Percentiles rank a stretch among this genome's conserved stretches.
Evolutionary conservation across 2,329 filamentous ascomycete species (phyloP).

Genomic region (Teratosphaeria zuluensis): DNA sequence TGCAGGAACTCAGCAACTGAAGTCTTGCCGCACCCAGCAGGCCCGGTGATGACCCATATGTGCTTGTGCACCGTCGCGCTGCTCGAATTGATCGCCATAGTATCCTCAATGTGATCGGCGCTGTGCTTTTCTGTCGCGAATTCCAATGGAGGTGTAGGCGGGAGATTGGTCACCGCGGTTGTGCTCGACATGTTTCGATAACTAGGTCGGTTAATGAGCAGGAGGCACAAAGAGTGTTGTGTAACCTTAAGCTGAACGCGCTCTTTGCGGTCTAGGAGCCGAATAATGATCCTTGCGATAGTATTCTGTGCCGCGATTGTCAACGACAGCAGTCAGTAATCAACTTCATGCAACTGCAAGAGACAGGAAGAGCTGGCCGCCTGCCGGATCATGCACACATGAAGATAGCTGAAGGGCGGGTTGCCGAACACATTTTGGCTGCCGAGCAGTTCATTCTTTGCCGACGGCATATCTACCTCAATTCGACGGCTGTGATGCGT

Average conservation of each 20-base stretch:
- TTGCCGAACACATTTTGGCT: neutral
- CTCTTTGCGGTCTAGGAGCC: no score
- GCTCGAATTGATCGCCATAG: neutral
- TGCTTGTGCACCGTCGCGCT: slow-evolving; percentile 29
- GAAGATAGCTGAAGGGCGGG: neutral
- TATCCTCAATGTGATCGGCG: neutral
- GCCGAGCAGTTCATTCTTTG: neutral
- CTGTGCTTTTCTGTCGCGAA: neutral
- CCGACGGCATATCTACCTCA: neutral
- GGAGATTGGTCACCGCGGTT: slow-evolving; percentile 1
- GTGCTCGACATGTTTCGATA: neutral
- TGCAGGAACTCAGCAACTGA: slow-evolving; percentile 40
- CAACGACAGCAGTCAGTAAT: neutral
- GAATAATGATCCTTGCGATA: neutral
- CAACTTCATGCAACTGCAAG: neutral
- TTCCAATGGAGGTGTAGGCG: slow-evolving; percentile 5
- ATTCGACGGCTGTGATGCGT: neutral
- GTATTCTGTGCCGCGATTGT: neutral
- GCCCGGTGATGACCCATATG: slow-evolving; percentile 44
- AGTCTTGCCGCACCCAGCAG: slow-evolving; percentile 46
- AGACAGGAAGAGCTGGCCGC: neutral
- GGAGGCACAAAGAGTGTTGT: neutral
- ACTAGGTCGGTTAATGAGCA: neutral
- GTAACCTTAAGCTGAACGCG: neutral
- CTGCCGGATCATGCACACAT: neutral